Conservation (phyloP, 306 rosid genomes). For the Glycyrrhiza uralensis region DNA sequence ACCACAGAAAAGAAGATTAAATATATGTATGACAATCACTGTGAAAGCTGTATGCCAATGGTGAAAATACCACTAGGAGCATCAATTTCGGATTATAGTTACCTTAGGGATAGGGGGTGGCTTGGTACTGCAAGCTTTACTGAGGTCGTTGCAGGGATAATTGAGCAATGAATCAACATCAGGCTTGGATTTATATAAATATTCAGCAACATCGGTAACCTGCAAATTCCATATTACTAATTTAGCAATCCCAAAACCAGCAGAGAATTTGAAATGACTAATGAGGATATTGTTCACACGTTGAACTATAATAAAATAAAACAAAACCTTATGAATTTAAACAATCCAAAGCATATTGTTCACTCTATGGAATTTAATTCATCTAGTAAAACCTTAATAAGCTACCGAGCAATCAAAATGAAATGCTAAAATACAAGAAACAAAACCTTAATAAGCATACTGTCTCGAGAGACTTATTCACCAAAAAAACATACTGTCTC, state of each 20-base stretch:
- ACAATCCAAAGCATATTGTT: no score
- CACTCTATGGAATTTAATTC: no score
- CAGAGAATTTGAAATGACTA: background rate
- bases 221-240: slow-evolving; percentile 34
- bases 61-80: slow-evolving; percentile 10
- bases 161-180: slow-evolving; percentile 54
- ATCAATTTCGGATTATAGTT: slow-evolving; percentile 30
- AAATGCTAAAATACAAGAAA: no score
- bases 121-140: slow-evolving; percentile 62
- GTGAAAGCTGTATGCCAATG: background rate
- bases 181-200: slow-evolving; percentile 67
- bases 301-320: no score
- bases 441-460: no score
- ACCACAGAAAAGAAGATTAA: background rate
- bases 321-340: no score
- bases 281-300: no score
- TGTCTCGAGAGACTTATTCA: no score
- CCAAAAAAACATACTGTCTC: no score
- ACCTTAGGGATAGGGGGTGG: slow-evolving; percentile 97
- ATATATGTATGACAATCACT: background rate
- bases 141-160: slow-evolving; percentile 75
- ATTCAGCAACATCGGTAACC: slow-evolving; percentile 96
- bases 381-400: no score
- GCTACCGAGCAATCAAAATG: no score
- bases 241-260: background rate